These are phyloP conservation scores for Syncephalastrum racemosum DNA, from an alignment of 371 early-diverging fungal species.

Conservation along the genomic window DNA sequence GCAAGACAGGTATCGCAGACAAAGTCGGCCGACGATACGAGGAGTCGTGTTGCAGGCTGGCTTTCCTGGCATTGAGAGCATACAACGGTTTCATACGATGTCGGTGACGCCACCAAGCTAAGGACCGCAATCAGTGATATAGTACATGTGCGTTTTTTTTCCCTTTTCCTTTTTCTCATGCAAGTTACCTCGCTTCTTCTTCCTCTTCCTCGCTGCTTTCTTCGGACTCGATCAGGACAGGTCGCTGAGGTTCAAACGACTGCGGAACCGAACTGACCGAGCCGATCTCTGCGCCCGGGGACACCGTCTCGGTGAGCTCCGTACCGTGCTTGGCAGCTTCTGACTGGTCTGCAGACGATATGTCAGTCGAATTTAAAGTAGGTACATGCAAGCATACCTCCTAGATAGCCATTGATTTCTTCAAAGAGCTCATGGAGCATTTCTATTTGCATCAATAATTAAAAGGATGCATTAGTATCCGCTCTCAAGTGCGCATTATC, in stretches of 20 bases:
- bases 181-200: neutral
- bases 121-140: no score
- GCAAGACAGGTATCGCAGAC: no score
- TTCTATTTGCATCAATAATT: slow-evolving; percentile 4
- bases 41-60: neutral
- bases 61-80: slow-evolving; percentile 1
- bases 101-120: neutral
- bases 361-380: neutral
- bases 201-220: slow-evolving; percentile 12
- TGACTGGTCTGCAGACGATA: neutral
- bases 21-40: no score
- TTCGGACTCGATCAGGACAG: slow-evolving; percentile 10
- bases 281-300: neutral
- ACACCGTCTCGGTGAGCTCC: neutral
- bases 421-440: slow-evolving; percentile 24
- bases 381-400: slow-evolving; percentile 11
- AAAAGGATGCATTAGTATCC: no score
- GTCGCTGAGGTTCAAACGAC: neutral
- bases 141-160: neutral
- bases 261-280: neutral
- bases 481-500: no score
- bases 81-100: neutral
- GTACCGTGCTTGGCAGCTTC: neutral
- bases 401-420: slow-evolving; percentile 22
- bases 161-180: neutral